These are phyloP conservation scores for Flaveria bidentis DNA, from an alignment of 129 eudicot genomes.

Conservation along the genomic window DNA sequence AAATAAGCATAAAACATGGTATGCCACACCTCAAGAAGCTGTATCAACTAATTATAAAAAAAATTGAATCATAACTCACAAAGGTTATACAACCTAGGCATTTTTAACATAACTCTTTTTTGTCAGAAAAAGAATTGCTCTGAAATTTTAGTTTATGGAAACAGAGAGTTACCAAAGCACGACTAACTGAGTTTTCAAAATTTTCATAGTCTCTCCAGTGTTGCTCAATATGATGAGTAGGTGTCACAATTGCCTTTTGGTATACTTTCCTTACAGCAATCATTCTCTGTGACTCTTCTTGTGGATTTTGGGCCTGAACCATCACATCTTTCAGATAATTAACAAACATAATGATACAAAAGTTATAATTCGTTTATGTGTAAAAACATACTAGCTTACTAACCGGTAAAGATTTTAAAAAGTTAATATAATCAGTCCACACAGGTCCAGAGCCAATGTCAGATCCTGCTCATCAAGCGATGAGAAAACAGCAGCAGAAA, in stretches of 20 bases:
- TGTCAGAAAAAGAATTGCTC: neutral
- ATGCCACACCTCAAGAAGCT: constrained; percentile 13
- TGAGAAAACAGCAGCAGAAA: neutral
- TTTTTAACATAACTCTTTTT: neutral
- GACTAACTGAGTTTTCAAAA: constrained; percentile 98
- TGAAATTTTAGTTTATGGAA: constrained; percentile 20
- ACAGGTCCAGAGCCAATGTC: constrained; percentile 97
- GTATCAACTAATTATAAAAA: neutral
- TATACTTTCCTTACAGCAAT: constrained; percentile 76
- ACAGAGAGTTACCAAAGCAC: constrained; percentile 71
- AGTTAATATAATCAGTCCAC: constrained; percentile 91
- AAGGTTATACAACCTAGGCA: neutral
- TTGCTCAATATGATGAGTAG: constrained; percentile 92
- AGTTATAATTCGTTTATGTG: neutral
- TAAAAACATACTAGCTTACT: constrained; percentile 25
- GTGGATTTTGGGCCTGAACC: constrained; percentile 74
- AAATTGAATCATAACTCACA: neutral
- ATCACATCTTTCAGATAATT: constrained; percentile 23
- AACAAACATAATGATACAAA: constrained; percentile 14
- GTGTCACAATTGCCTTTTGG: constrained; percentile 91
- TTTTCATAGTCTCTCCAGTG: constrained; percentile 98
- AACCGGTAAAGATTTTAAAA: constrained; percentile 81
- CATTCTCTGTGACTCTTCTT: constrained; percentile 92
- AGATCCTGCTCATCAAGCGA: constrained; percentile 54
- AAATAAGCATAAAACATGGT: neutral